Base-by-base conservation (phyloP, 1,284 basidiomycete genomes). In the Vanrija sp. region DNA sequence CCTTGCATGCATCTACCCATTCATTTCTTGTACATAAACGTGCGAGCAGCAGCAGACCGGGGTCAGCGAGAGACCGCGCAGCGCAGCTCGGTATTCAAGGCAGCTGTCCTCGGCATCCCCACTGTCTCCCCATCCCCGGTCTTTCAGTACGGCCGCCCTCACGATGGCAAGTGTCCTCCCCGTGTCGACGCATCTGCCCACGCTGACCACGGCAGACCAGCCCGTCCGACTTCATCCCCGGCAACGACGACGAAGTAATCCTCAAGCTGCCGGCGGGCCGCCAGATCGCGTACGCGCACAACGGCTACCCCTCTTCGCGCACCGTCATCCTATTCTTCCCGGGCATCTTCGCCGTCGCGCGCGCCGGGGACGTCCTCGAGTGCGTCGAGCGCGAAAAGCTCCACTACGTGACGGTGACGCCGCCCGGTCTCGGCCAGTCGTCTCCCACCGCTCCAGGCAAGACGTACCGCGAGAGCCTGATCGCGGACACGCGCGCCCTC, bases 401-500 rank as follows among this genome's bases (percentile, higher is more conserved):
- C 31, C 54, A 56, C 54, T 51, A 35, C 20, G 19, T 56, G 12
- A 25, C 45, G 20, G 31, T 45, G 3, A 47, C 54, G 12, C 54
- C 54, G 4, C 41, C 49, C 0, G 54, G 54, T 0, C 38, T 51
- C 41, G 54, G 54, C 27, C 19, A 23, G n/a, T 44, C 64, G 0
- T 58, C 76, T 0, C 43, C 51, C 2, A 31, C 41, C 4, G 18
- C n/a, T 15, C 4, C n/a, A 2, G 7, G 3, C 25, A 38, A 20
- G 27, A n/a, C 55, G 2, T 84, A 80, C 60, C 61, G 78, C 45
- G 64, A 73, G n/a, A 75, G 75, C n/a, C 69, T 84, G 51, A 73
- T 75, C 20, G 58, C 69, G 38, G 82, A 82, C 59, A 77, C 80
- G 52, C 76, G 77, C 1, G 68, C 76, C 8, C 72, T 85, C 37